Evolutionary conservation across 768 basidiomycete genomes (phyloP).

Genomic region (Hydnomerulius pinastri): DNA sequence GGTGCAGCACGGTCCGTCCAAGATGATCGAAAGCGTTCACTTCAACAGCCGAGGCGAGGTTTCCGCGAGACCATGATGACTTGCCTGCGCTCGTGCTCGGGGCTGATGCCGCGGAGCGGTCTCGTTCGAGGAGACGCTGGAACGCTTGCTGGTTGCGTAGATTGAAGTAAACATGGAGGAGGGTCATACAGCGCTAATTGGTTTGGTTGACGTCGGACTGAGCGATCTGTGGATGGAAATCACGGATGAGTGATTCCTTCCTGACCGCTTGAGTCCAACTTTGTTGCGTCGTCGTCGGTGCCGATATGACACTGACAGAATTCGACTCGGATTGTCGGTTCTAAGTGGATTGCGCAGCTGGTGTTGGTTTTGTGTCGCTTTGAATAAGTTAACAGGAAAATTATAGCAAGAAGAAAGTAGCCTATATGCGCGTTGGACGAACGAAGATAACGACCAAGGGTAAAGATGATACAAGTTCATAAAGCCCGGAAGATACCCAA

Average conservation of each 20-base stretch:
- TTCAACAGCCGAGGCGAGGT: conserved; percentile 43
- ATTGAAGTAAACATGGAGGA: conserved; percentile 76
- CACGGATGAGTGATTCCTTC: conserved; percentile 23
- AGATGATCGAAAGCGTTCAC: conserved; percentile 73
- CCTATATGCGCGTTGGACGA: neutral
- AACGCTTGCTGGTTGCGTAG: conserved; percentile 75
- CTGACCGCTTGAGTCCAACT: conserved; percentile 24
- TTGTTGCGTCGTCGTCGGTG: conserved; percentile 16
- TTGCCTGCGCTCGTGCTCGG: conserved; percentile 52
- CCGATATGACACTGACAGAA: conserved; percentile 13
- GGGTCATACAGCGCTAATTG: conserved; percentile 58
- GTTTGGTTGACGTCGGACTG: conserved; percentile 16
- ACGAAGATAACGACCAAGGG: neutral
- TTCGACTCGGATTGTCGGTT: neutral
- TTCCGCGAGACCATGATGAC: conserved; percentile 60
- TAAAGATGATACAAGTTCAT: neutral
- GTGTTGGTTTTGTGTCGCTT: neutral
- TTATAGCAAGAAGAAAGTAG: neutral
- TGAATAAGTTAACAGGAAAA: neutral
- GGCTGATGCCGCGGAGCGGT: conserved; percentile 35
- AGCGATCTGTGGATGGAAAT: conserved; percentile 22
- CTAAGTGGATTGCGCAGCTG: neutral
- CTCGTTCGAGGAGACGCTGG: conserved; percentile 67
- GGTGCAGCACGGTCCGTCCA: conserved; percentile 80
- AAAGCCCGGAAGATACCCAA: too few species aligned